Percentiles rank a stretch among this genome's conserved stretches.
phyloP scores from a whole-genome alignment of 441 rosid genomes.

The Adansonia rubrostipa region DNA sequence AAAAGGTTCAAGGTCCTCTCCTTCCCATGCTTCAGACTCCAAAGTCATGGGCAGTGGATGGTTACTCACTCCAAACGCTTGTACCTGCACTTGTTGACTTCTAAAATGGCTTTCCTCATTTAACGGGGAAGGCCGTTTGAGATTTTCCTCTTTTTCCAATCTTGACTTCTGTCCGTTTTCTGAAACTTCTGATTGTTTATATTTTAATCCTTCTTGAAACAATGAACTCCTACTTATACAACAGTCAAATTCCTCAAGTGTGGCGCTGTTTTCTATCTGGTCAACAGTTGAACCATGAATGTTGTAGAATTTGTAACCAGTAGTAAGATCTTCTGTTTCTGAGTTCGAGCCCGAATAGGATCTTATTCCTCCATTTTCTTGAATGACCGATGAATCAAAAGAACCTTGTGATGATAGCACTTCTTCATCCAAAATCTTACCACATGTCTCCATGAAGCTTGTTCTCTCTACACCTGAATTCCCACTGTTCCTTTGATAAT shows the following conservation, averaged over 20 bases:
- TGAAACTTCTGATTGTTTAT: conserved; percentile 37
- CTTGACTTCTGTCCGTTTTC: conserved; percentile 44
- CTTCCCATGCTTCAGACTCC: conserved; percentile 41
- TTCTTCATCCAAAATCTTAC: conserved; percentile 68
- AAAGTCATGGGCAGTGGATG: conserved; percentile 36
- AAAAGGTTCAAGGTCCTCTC: conserved; percentile 42
- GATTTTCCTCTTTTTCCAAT: conserved; percentile 34
- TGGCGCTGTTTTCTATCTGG: conserved; percentile 36
- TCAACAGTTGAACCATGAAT: conserved; percentile 39
- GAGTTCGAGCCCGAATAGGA: conserved; percentile 61
- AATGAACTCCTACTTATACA: conserved; percentile 41
- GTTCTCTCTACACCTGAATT: conserved; percentile 48
- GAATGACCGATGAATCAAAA: conserved; percentile 51
- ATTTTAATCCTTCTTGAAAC: conserved; percentile 37
- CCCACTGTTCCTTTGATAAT: conserved; percentile 43
- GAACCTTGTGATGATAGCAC: conserved; percentile 70
- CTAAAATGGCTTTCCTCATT: conserved; percentile 41
- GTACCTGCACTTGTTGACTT: conserved; percentile 33
- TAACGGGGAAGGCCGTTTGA: conserved; percentile 40
- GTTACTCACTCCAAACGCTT: conserved; percentile 38
- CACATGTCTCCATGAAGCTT: conserved; percentile 44
- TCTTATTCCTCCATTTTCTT: conserved; percentile 50
- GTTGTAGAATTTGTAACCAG: conserved; percentile 40
- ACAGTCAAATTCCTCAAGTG: conserved; percentile 45
- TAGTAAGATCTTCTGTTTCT: conserved; percentile 56